Base-by-base conservation (phyloP, 495 filamentous ascomycete species). In the Lepraria neglecta region DNA sequence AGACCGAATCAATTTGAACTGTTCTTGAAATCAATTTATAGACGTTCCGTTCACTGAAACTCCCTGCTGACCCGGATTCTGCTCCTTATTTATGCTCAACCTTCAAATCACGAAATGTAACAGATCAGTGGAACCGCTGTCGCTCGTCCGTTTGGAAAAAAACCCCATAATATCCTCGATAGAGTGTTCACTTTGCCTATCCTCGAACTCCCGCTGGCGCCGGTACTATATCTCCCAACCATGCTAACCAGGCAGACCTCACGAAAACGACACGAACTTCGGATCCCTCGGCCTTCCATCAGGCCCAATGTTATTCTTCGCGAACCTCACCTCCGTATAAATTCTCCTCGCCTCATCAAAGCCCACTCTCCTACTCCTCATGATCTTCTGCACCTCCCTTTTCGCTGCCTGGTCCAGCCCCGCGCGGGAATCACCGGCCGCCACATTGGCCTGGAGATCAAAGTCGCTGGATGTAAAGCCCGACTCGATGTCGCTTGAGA, bases 221-320 rank as follows among this genome's bases (percentile, higher is more conserved):
- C 51, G 9, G 30, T 12, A n/a, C 17, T 35, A 30, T 35, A 10
- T 33, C 19, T 14, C 30, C 51, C 4, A 35, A 10, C 35, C 35
- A 38, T 38, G 35, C 35, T 10, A 38, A 11, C 35, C 35, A 38
- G 9, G 5, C 19, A 46, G 31, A 15, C 11, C 52, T 78, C 67
- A 95, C 30, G 89, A 94, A 73, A 96, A 96, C 59, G 88, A 92
- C 12, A 96, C 90, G 70, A 95, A 95, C 77, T 95, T 96, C 60
- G 91, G 90, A 80, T 97, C 94, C 71, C 84, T 84, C 55, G 94
- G 94, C 68, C 84, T 75, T 40, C 95, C 94, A 73, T 97, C 95
- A 17, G 86, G 77, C 12, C 84, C 91, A 69, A 98, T 97, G 58
- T 87, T 87, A 68, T 95, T 90, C 70, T 84, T 89, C 66, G 80